Percentiles rank a stretch among this genome's conserved stretches.
Conservation (phyloP, 2,329 filamentous ascomycete species). For the Huntiella abstrusa region DNA sequence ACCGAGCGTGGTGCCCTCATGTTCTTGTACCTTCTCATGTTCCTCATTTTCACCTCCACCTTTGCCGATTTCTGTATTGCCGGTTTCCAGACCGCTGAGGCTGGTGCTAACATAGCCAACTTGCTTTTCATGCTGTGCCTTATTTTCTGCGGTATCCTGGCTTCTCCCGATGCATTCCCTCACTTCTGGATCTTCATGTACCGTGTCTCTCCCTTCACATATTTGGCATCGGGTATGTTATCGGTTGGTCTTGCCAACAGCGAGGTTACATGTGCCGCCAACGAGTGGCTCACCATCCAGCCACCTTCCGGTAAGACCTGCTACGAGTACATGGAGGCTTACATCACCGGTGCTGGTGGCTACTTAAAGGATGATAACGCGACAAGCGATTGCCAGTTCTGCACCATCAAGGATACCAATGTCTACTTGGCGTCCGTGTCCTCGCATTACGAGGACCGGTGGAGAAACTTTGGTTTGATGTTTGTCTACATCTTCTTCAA, state of each 20-base stretch:
- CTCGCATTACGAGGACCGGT: slow-evolving; percentile 37
- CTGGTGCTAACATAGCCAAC: slow-evolving; percentile 57
- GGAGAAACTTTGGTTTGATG: slow-evolving; percentile 49
- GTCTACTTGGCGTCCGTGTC: slow-evolving; percentile 28
- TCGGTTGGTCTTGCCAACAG: slow-evolving; percentile 51
- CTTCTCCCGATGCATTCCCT: slow-evolving; percentile 40
- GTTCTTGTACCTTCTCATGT: slow-evolving; percentile 57
- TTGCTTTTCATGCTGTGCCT: slow-evolving; percentile 54
- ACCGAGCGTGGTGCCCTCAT: slow-evolving; percentile 56
- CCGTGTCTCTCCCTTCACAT: slow-evolving; percentile 64
- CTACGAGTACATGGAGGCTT: slow-evolving; percentile 33
- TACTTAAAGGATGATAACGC: slow-evolving; percentile 30
- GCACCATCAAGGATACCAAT: slow-evolving; percentile 32
- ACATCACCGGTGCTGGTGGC: slow-evolving; percentile 30
- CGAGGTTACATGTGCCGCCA: slow-evolving; percentile 42
- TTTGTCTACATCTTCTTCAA: slow-evolving; percentile 43
- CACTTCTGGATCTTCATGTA: slow-evolving; percentile 78
- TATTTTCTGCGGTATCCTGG: slow-evolving; percentile 61
- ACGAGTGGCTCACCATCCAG: slow-evolving; percentile 50
- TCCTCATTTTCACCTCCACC: slow-evolving; percentile 64
- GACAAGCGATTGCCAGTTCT: slow-evolving; percentile 36
- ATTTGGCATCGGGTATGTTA: slow-evolving; percentile 56
- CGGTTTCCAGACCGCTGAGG: slow-evolving; percentile 55
- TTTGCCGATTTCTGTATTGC: slow-evolving; percentile 66
- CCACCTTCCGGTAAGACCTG: slow-evolving; percentile 42